Percentiles rank a stretch among this genome's conserved stretches.
Evolutionary conservation across 352 stramenopile species (phyloP).

Genomic region (Pythium phragmiticola): DNA sequence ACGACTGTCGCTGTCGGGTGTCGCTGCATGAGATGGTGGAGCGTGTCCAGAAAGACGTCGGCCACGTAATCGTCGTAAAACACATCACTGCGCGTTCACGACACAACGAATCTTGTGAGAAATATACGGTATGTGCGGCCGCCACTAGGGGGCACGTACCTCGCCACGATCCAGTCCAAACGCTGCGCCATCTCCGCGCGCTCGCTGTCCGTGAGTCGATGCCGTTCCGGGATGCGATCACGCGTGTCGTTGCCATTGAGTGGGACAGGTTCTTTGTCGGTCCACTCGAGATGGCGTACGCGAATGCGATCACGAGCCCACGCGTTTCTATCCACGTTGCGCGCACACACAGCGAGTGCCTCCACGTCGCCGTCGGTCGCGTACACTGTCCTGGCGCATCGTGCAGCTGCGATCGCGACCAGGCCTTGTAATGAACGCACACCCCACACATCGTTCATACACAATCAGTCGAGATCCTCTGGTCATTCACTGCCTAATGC

Average conservation of each 20-base stretch:
- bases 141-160: slow-evolving; percentile 24
- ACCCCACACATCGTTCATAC: neutral
- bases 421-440: slow-evolving; percentile 32
- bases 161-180: slow-evolving; percentile 24
- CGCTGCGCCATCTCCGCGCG: slow-evolving; percentile 2
- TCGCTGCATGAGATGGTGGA: slow-evolving; percentile 40
- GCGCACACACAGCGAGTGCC: slow-evolving; percentile 36
- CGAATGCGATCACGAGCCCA: slow-evolving; percentile 30
- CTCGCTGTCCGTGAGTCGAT: slow-evolving; percentile 37
- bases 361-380: slow-evolving; percentile 43
- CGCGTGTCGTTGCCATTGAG: neutral
- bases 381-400: slow-evolving; percentile 36
- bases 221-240: slow-evolving; percentile 7
- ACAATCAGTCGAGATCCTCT: slow-evolving; percentile 2
- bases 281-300: slow-evolving; percentile 30
- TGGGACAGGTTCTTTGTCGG: neutral
- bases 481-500: neutral
- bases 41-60: slow-evolving; percentile 37
- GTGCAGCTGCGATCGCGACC: slow-evolving; percentile 40
- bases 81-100: slow-evolving; percentile 43
- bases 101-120: neutral
- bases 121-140: too few species aligned
- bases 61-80: slow-evolving; percentile 63
- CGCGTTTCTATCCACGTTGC: slow-evolving; percentile 38
- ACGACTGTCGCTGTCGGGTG: slow-evolving; percentile 27